Base-by-base conservation (phyloP, 2,329 filamentous ascomycete species). In the Diaporthe velutina region DNA sequence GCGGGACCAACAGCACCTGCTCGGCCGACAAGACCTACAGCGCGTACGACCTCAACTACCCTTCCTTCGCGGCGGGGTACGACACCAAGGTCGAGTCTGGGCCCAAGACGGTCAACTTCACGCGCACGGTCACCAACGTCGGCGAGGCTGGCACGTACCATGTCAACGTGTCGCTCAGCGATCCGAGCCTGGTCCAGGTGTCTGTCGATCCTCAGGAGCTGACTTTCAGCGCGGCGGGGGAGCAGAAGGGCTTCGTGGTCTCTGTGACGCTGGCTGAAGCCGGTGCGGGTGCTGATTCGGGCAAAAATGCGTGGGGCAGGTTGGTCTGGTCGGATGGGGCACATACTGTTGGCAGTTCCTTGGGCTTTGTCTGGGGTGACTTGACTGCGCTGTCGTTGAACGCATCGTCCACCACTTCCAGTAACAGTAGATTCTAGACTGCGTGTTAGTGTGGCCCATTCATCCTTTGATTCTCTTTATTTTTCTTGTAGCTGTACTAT, bases 31-130 rank as follows among this genome's bases (percentile, higher is more conserved):
- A 52, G 55, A 64, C 30, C 8, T 75, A 75, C 22, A 77, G 70
- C 54, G 8, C 33, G 15, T 75, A 76, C 54, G 28, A 75, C 28
- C 73, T 77, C 28, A 77, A 77, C 66, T 77, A 77, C 38, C 76
- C 75, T 0, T 77, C 76, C 12, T 72, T 77, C 28, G 74, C 76
- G 15, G 75, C 66, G 0, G 25, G 74, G 0, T 77, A 77, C 50
- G 58, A 73, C 33, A 68, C 55, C 15, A 38, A 61, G 6, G n/a
- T 22, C 2, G 66, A 57, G 6, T 30, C n/a, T 4, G 70, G 75
- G 19, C 48, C 73, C 7, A 73, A 76, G 54, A 75, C 60, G 28
- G 70, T 74, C 25, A 76, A 33, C 35, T 75, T 76, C 50, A 77
- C 66, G 38, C 70, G 75, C 7, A 75, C 73, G 1, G 60, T 75